Evolutionary conservation across 2,329 filamentous ascomycete genomes (phyloP).

Genomic region (Xylariaceae sp.): DNA sequence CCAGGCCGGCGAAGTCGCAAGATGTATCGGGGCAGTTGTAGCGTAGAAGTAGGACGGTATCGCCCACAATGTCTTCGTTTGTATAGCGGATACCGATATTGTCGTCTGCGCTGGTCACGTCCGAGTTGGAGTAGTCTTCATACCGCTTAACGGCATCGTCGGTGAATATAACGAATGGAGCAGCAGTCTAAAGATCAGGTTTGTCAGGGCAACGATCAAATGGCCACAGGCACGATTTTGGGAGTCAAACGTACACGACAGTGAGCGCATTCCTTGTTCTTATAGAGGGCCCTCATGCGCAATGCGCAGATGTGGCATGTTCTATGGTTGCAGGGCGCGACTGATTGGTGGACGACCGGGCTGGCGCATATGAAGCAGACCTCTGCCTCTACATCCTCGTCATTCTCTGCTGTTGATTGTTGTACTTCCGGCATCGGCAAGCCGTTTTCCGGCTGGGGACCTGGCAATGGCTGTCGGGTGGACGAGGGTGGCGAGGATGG

Average conservation of each 20-base stretch:
- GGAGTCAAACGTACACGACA: constrained; percentile 65
- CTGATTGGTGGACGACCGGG: constrained; percentile 78
- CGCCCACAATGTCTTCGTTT: constrained; percentile 83
- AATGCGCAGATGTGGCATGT: constrained; percentile 96
- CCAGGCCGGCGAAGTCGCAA: constrained; percentile 69
- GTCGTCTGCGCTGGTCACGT: constrained; percentile 76
- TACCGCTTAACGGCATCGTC: constrained; percentile 78
- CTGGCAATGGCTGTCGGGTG: constrained; percentile 2
- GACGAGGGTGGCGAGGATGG: constrained; percentile 16
- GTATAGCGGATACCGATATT: constrained; percentile 92
- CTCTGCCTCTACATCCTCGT: constrained; percentile 66
- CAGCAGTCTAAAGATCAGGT: constrained; percentile 49
- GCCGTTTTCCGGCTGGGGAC: constrained; percentile 6
- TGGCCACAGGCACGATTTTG: not conserved
- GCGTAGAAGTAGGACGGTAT: constrained; percentile 80
- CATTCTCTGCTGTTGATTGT: constrained; percentile 22
- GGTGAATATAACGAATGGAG: constrained; percentile 86
- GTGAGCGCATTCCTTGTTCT: constrained; percentile 94
- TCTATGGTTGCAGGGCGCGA: constrained; percentile 92
- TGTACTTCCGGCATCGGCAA: constrained; percentile 8
- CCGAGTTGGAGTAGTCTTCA: constrained; percentile 72
- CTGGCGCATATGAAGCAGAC: constrained; percentile 98
- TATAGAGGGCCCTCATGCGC: constrained; percentile 88
- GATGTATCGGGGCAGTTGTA: constrained; percentile 90
- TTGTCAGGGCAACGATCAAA: constrained; percentile 1